Evolutionary conservation across 208 protist genomes (phyloP), one percentile per base, ranked within the genome.

Genomic region (Acanthamoeba culbertsoni): DNA sequence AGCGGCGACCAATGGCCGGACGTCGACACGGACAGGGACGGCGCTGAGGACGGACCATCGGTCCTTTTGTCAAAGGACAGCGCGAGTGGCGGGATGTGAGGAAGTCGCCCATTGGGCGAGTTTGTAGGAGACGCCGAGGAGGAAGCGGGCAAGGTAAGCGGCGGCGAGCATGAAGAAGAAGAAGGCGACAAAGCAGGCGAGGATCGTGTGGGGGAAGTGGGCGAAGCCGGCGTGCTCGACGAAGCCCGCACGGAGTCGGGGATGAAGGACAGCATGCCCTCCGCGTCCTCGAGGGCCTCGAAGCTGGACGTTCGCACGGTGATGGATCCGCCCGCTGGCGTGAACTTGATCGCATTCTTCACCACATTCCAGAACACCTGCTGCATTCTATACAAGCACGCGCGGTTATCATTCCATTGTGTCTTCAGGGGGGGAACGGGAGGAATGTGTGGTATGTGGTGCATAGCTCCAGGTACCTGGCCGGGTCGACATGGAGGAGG

Each of bases 331-430:
- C 46, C 46, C 79, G 28, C 18, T 0, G 79, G 79, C 33, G 79
- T 88, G 79, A 88, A 88, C 14, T 88, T 88, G 79, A 88, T 88
- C 31, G 79, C 79, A 62, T 88, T 88, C 16, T 57, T 88, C 1
- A 88, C 2, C 1, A 88, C 33, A 46, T 88, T 88, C 79, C 79
- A 88, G 8, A 88, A 88, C 4, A 88, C 79, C 40, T 88, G 79
- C 28, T 88, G 79, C 40, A 88, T 42, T 12, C 79, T 59, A 23
- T 59, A n/a, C n/a, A n/a, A n/a, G n/a, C 51, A 59, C 14, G 51
- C 51, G 51, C 51, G 14, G 14, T 59, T 59, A 59, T n/a, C n/a
- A n/a, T n/a, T n/a, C n/a, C n/a, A n/a, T n/a, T n/a, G 51, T 59
- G 51, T 59, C 51, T 23, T n/a, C 23, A 59, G 51, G 51, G 51